A percentile compares a stretch with the other conserved stretches of the same genome.
Evolutionary conservation across 495 filamentous ascomycete genomes (phyloP).

Genomic region (Penicillium longicatenatum): DNA sequence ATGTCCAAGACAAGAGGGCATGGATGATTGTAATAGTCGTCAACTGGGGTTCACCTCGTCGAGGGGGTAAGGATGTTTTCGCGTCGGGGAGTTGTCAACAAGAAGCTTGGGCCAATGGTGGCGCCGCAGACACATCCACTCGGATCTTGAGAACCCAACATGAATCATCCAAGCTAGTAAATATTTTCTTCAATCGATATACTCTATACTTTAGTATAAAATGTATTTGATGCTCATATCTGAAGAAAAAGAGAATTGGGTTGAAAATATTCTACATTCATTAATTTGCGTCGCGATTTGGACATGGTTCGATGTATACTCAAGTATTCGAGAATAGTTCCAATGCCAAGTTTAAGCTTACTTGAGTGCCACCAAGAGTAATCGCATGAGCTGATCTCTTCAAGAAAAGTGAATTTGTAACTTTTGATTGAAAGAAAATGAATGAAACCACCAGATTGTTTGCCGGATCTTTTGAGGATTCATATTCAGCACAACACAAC

Average conservation of each 20-base stretch:
- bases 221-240: too few species aligned
- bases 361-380: too few species aligned
- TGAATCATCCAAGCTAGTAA: not conserved
- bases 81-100: constrained; percentile 39
- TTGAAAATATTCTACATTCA: not conserved
- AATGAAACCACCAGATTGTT: not conserved
- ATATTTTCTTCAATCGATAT: too few species aligned
- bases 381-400: not conserved
- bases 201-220: too few species aligned
- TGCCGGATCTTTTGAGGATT: too few species aligned
- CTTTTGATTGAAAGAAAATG: not conserved
- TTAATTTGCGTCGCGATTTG: not conserved
- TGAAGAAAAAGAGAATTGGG: not conserved
- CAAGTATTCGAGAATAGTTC: not conserved
- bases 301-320: too few species aligned
- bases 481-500: too few species aligned
- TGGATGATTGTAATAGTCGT: constrained; percentile 16
- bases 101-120: constrained; percentile 49
- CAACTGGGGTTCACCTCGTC: constrained; percentile 12
- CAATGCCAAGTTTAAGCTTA: not conserved
- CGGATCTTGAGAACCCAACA: not conserved
- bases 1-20: constrained; percentile 6
- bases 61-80: constrained; percentile 19
- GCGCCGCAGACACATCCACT: constrained; percentile 9
- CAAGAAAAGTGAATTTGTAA: not conserved